phyloP scores from a whole-genome alignment of 2,329 filamentous ascomycete species.

The Phialocephala sp. region DNA sequence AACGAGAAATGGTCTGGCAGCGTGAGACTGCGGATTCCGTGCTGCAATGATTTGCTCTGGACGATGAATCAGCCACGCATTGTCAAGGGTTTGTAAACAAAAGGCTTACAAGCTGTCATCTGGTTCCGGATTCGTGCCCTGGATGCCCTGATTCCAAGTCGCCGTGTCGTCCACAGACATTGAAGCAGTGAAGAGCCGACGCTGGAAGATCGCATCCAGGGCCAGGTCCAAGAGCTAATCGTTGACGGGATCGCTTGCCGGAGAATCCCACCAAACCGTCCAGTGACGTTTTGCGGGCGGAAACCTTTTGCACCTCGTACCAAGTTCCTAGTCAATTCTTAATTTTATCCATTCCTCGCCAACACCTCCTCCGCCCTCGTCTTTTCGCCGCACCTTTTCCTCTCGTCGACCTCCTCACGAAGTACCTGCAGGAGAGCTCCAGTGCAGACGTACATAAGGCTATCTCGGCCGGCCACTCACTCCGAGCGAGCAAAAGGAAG shows the following conservation, averaged over 20 bases:
- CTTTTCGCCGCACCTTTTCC: neutral
- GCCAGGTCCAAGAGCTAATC: neutral
- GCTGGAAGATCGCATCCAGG: slow-evolving; percentile 8
- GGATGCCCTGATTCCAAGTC: neutral
- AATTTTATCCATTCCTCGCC: neutral
- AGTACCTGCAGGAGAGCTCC: neutral
- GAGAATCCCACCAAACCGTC: neutral
- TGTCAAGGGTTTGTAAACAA: slow-evolving; percentile 3
- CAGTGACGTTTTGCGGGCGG: neutral
- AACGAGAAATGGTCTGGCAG: neutral
- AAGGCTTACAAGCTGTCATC: neutral
- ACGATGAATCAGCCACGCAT: neutral
- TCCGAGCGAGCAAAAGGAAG: neutral
- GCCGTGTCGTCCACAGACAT: neutral
- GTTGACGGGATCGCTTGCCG: neutral
- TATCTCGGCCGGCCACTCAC: neutral
- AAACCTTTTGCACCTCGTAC: neutral
- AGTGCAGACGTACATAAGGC: neutral
- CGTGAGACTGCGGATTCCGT: slow-evolving; percentile 1
- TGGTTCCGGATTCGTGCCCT: neutral
- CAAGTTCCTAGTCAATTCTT: neutral
- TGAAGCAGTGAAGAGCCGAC: neutral
- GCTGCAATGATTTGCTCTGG: neutral
- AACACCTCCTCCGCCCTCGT: neutral
- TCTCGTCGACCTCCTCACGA: neutral